These are phyloP conservation scores for Colletotrichum sansevieriae DNA, from an alignment of 2,329 filamentous ascomycete species.

Conservation along the genomic window DNA sequence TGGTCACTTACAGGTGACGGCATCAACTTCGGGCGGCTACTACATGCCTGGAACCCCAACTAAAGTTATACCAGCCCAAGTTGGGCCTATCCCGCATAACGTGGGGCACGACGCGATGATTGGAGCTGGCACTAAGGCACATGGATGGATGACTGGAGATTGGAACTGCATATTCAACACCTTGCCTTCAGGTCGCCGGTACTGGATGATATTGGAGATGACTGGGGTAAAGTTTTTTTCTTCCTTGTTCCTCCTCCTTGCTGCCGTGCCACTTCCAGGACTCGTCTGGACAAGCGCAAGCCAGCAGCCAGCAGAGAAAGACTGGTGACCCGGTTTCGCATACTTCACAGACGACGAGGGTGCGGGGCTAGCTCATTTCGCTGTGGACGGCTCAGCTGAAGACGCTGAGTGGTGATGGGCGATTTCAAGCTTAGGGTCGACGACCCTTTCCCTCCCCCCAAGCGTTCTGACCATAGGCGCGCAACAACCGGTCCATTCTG, in stretches of 20 bases:
- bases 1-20: neutral
- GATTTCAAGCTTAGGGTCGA: no score
- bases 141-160: constrained; percentile 29
- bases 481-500: no score
- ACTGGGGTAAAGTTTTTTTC: constrained; percentile 5
- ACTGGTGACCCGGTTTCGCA: neutral
- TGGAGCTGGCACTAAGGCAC: constrained; percentile 23
- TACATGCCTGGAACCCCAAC: neutral
- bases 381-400: constrained; percentile 21
- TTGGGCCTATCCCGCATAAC: constrained; percentile 35
- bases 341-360: neutral
- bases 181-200: constrained; percentile 33
- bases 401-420: neutral
- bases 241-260: neutral
- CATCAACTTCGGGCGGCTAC: constrained; percentile 14
- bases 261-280: constrained; percentile 3
- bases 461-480: no score
- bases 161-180: constrained; percentile 27
- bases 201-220: constrained; percentile 23
- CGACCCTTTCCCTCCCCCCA: no score
- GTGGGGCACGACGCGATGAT: constrained; percentile 27
- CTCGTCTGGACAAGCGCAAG: neutral
- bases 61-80: constrained; percentile 19
- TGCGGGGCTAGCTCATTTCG: constrained; percentile 10
- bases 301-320: neutral